phyloP scores from a whole-genome alignment of 192 early-diverging fungal species.

The Gigaspora rosea region DNA sequence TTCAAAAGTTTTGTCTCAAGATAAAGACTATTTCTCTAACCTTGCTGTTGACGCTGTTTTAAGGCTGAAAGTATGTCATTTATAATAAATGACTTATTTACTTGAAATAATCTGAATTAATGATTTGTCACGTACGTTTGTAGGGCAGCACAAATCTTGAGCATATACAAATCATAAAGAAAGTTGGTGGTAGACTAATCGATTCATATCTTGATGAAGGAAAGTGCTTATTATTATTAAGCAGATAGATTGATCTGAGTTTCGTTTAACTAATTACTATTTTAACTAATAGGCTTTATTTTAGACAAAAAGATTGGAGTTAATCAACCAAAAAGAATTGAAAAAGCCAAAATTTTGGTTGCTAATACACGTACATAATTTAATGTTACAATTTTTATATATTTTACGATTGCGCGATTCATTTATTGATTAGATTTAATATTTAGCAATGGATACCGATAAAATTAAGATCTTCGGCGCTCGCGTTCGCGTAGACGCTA shows the following conservation, averaged over 20 bases:
- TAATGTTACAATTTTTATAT: neutral
- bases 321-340: conserved; percentile 94
- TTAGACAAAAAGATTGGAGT: conserved; percentile 99
- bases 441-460: conserved; percentile 97
- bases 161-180: conserved; percentile 99
- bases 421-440: neutral
- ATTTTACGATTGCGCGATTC: neutral
- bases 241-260: neutral
- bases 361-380: conserved; percentile 84
- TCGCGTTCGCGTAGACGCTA: conserved; percentile 92
- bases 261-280: neutral
- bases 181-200: conserved; percentile 89
- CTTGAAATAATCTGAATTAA: neutral
- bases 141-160: conserved; percentile 95
- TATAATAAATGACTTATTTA: neutral
- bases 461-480: conserved; percentile 99
- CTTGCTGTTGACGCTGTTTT: conserved; percentile 97
- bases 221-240: neutral
- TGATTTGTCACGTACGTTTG: neutral
- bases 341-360: conserved; percentile 94
- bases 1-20: conserved; percentile 94
- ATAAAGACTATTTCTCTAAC: conserved; percentile 95
- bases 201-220: conserved; percentile 97
- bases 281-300: conserved; percentile 74
- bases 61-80: conserved; percentile 69